Evolutionary conservation across 1,139 yeast genomes (phyloP), one percentile per base, ranked within the genome.

Genomic region (Scheffersomyces quercinus): DNA sequence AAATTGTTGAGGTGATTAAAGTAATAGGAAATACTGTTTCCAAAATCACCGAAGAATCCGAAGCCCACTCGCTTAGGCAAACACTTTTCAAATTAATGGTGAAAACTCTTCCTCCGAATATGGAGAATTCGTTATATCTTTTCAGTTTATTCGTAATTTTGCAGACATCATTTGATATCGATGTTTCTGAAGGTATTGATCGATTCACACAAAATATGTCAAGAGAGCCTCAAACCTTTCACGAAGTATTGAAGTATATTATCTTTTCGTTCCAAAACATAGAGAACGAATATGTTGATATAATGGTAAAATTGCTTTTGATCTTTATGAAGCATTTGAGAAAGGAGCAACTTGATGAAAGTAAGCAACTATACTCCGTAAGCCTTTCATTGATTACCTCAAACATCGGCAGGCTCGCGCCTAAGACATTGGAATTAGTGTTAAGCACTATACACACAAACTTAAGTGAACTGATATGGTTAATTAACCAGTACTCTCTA

Each of bases 401-500:
- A 4, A 37, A 47, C 13, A 29, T 48, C 12, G 40, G 42, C 6
- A n/a, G 11, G 5, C 36, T 48, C 29, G 39, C 35, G 6, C 38
- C n/a, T 26, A 36, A 38, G n/a, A 36, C 50, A 9, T 42, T 52
- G 15, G 29, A 28, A 2, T 28, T 35, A 1, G 39, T 61, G 9
- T 47, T 66, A 42, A 35, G 38, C 1, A 42, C 56, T 8, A 41
- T 81, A n/a, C 77, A 72, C 41, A 43, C 55, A 0, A 52, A 75
- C 12, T 63, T 85, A 20, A 64, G 77, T 7, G 77, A 77, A 3
- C 75, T 76, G 50, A 55, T 79, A 0, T 82, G 88, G 86, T 52
- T 79, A 1, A 73, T 88, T 43, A 72, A 78, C n/a, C 97, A 88
- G 59, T 85, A 85, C 56, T 60, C 79, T 3, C 64, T 85, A 14